Evolutionary conservation across 2,329 filamentous ascomycete genomes (phyloP).

Genomic region (Fusarium nematophilum): DNA sequence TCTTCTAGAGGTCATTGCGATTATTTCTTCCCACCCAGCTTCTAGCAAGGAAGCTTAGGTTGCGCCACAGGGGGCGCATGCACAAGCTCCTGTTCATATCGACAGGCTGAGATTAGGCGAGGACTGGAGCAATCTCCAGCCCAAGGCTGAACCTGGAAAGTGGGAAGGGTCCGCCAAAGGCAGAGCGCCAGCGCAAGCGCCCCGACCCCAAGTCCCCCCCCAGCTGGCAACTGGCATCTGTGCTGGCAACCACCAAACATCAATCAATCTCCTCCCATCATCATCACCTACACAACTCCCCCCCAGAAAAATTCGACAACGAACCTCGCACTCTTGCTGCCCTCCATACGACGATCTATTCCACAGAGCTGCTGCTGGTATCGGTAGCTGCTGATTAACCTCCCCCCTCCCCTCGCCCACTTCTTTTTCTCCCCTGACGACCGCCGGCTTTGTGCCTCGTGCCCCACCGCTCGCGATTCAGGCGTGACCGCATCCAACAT

Average conservation of each 20-base stretch:
- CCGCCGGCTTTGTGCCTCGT: slow-evolving; percentile 45
- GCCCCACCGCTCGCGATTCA: slow-evolving; percentile 46
- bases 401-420: slow-evolving; percentile 9
- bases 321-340: slow-evolving; percentile 14
- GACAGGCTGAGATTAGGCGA: slow-evolving; percentile 11
- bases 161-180: slow-evolving; percentile 20
- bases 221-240: slow-evolving; percentile 9
- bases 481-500: slow-evolving; percentile 47
- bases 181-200: slow-evolving; percentile 2
- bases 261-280: slow-evolving; percentile 28
- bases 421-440: slow-evolving; percentile 38
- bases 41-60: neutral
- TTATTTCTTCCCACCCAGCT: too few species aligned
- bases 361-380: slow-evolving; percentile 33
- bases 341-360: slow-evolving; percentile 32
- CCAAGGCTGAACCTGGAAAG: slow-evolving; percentile 28
- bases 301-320: slow-evolving; percentile 36
- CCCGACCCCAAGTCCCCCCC: slow-evolving; percentile 3
- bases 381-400: slow-evolving; percentile 34
- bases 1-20: neutral
- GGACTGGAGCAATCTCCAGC: slow-evolving; percentile 28
- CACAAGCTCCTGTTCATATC: slow-evolving; percentile 12
- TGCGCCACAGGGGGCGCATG: slow-evolving; percentile 35
- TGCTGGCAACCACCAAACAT: slow-evolving; percentile 32
- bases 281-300: slow-evolving; percentile 38